phyloP scores from a whole-genome alignment of 306 rosid species.

The Sophora flavescens region DNA sequence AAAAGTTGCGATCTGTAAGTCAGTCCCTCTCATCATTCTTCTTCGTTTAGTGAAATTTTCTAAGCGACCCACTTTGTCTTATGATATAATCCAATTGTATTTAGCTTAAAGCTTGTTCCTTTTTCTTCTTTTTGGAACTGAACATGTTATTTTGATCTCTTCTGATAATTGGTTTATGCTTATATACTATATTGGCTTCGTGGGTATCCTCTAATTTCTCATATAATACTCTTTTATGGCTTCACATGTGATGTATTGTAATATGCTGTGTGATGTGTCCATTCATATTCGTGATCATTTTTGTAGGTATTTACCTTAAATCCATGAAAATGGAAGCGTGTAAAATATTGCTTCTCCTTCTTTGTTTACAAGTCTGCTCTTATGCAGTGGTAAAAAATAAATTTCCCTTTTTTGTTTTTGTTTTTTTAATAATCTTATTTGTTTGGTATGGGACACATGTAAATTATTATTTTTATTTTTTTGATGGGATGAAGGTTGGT shows the following conservation, averaged over 20 bases:
- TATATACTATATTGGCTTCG: neutral
- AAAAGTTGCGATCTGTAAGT: no score
- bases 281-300: neutral
- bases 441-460: neutral
- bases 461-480: neutral
- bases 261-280: neutral
- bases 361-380: constrained; percentile 54
- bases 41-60: no score
- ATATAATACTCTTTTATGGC: neutral
- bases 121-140: no score
- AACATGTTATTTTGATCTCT: no score
- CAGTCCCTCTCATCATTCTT: no score
- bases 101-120: no score
- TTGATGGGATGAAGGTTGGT: constrained; percentile 60
- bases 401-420: neutral
- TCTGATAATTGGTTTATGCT: neutral
- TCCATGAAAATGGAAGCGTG: constrained; percentile 59
- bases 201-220: neutral
- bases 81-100: no score
- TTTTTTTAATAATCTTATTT: neutral
- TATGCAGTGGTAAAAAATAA: constrained; percentile 62
- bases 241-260: neutral
- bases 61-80: no score
- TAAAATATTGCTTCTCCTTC: constrained; percentile 53
- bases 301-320: constrained; percentile 47